Base-by-base conservation (phyloP, 116 monocot genomes). In the Phalaenopsis hybrid region DNA sequence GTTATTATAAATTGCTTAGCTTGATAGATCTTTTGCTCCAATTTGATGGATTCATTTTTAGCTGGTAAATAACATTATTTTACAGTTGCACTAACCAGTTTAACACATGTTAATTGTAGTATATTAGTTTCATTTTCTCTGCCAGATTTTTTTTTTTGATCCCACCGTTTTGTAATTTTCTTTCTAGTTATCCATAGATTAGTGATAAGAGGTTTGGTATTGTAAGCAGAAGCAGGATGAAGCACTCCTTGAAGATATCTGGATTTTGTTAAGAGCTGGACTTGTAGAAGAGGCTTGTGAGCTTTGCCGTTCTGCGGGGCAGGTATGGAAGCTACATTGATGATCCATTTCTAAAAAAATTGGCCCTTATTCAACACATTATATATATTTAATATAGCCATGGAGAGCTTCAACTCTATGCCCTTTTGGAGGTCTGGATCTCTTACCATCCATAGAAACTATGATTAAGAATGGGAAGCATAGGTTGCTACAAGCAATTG, bases 301-400 rank as follows among this genome's bases (percentile, higher is more conserved):
- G 23, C 89, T 98, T 55, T 98, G 98, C 75, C 90, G 92, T 72
- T 98, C 98, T 88, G 98, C 94, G 69, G 98, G 98, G 20, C 98
- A 97, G 92, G 96, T 86, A 46, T 6, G 57, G 5, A 43, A 84
- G 12, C 20, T 52, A 6, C 31, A 75, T 48, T 45, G 0, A 57
- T 46, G 51, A 18, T 28, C 41, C 33, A 13, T 7, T 0, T 63
- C 17, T 12, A 74, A 34, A 37, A 12, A 50, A 28, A 37, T 37
- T 78, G 6, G 4, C 41, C 57, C 21, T 23, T 83, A 20, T 52
- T 78, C 4, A 49, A 21, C 12, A 52, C 18, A 0, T 69, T 37
- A 46, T 6, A 2, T 68, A 51, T 6, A 23, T 28, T 28, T 41
- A 44, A 34, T 84, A 79, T n/a, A 98, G 98, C 86, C 95, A 52